phyloP scores from a whole-genome alignment of 345 rosid species.

The Adansonia digitata region DNA sequence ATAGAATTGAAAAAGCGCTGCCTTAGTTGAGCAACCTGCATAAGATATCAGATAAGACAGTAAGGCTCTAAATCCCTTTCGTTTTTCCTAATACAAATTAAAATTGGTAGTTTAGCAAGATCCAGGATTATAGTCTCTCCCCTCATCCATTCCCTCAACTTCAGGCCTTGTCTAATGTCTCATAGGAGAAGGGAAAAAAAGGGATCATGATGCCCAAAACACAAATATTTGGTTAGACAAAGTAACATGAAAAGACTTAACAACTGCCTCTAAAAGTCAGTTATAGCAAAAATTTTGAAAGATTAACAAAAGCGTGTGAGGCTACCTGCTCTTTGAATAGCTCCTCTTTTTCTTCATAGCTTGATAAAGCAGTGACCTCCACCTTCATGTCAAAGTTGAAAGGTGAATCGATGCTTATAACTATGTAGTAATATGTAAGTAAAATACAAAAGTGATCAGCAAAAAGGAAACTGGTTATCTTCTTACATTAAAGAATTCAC shows the following conservation, averaged over 20 bases:
- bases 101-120: neutral
- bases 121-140: neutral
- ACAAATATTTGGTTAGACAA: neutral
- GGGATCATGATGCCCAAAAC: neutral
- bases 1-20: conserved; percentile 69
- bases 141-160: neutral
- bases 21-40: conserved; percentile 70
- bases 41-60: conserved; percentile 11
- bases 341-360: conserved; percentile 72
- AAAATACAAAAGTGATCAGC: neutral
- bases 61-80: neutral
- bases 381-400: conserved; percentile 40
- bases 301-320: neutral
- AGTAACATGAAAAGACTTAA: neutral
- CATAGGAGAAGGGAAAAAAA: neutral
- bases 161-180: neutral
- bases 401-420: conserved; percentile 10
- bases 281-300: neutral
- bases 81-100: neutral
- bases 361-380: conserved; percentile 75
- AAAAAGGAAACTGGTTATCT: neutral
- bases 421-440: neutral
- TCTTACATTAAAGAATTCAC: conserved; percentile 82
- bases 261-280: neutral
- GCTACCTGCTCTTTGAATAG: conserved; percentile 70